phyloP scores from a whole-genome alignment of 768 basidiomycete species.

The Lentinula sp. region DNA sequence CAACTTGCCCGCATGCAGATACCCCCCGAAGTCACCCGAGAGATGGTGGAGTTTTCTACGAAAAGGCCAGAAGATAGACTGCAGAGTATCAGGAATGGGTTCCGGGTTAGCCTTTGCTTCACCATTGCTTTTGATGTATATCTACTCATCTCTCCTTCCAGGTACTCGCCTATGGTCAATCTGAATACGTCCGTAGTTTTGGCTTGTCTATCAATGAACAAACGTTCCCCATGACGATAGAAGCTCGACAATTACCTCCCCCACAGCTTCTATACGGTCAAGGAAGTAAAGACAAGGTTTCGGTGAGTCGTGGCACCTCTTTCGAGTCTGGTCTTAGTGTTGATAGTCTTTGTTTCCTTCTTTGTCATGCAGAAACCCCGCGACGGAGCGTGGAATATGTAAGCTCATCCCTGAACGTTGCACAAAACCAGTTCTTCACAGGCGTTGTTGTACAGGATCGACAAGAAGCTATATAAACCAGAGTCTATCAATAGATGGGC shows the following conservation, averaged over 20 bases:
- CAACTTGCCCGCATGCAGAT: constrained; percentile 73
- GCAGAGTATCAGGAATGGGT: constrained; percentile 44
- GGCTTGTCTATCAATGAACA: constrained; percentile 30
- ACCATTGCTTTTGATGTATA: neutral
- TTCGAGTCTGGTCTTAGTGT: neutral
- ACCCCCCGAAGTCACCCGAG: constrained; percentile 57
- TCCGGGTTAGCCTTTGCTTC: constrained; percentile 30
- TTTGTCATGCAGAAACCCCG: constrained; percentile 22
- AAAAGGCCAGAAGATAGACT: constrained; percentile 56
- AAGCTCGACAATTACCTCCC: constrained; percentile 39
- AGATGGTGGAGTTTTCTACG: constrained; percentile 62
- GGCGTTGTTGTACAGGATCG: constrained; percentile 27
- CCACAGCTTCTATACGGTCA: constrained; percentile 47
- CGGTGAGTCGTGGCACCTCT: constrained; percentile 26
- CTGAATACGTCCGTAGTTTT: constrained; percentile 37
- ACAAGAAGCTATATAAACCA: constrained; percentile 42
- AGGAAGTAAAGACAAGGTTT: constrained; percentile 28
- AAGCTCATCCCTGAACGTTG: constrained; percentile 9
- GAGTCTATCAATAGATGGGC: constrained; percentile 37
- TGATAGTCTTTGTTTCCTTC: neutral
- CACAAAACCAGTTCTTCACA: neutral
- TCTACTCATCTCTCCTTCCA: constrained; percentile 8
- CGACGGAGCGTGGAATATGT: constrained; percentile 53
- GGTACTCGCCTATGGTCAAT: constrained; percentile 35
- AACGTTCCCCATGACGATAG: constrained; percentile 25